Evolutionary conservation across 306 rosid species (phyloP).

Genomic region (Sechiopsis laciniata): DNA sequence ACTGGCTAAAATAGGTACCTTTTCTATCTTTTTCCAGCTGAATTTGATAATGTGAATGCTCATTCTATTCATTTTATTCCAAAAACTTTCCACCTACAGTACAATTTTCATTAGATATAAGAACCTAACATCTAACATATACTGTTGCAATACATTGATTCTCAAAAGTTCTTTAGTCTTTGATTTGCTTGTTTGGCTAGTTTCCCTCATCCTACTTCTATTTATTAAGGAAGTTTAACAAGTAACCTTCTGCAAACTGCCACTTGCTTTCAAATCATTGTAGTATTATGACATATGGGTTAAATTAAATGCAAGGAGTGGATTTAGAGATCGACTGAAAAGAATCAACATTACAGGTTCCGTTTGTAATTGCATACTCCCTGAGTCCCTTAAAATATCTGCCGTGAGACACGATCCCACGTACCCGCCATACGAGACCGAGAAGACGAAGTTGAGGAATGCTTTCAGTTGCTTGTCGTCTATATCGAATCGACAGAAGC

Average conservation of each 20-base stretch:
- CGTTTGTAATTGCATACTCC: slow-evolving; percentile 79
- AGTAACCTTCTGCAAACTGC: neutral
- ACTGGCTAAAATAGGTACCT: slow-evolving; percentile 83
- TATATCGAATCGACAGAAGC: slow-evolving; percentile 90
- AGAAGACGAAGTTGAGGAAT: slow-evolving; percentile 66
- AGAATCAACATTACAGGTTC: slow-evolving; percentile 50
- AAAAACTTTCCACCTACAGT: neutral
- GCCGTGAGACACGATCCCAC: slow-evolving; percentile 69
- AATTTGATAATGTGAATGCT: neutral
- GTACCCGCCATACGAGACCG: slow-evolving; percentile 51
- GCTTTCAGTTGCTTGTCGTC: slow-evolving; percentile 71
- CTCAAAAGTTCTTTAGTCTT: neutral
- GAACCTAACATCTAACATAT: neutral
- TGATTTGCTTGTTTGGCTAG: neutral
- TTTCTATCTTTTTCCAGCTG: slow-evolving; percentile 14
- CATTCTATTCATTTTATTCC: neutral
- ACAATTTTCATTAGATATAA: neutral
- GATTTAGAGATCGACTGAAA: no score
- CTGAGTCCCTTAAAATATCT: slow-evolving; percentile 68
- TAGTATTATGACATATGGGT: neutral
- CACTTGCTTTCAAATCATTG: slow-evolving; percentile 8
- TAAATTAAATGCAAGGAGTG: no score
- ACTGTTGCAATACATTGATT: neutral
- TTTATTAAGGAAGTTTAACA: neutral
- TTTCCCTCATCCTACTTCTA: slow-evolving; percentile 1